phyloP scores from a whole-genome alignment of 176 grass and related monocot genomes.

The Canna indica region DNA sequence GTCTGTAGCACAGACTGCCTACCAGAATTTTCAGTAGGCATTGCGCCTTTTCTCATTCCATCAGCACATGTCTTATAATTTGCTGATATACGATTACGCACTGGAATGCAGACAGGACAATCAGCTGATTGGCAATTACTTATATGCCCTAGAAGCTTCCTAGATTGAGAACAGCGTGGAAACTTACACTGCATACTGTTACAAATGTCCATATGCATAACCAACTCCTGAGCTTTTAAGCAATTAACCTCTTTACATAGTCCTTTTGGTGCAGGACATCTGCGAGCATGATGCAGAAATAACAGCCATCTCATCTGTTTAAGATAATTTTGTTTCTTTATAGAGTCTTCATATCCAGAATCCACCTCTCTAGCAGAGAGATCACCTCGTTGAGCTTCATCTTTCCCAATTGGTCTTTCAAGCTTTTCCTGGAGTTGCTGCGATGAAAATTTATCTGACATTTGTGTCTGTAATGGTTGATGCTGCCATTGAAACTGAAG shows the following conservation, averaged over 20 bases:
- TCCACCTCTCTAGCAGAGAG: background rate
- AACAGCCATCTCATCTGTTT: conserved; percentile 78
- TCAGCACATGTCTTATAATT: conserved; percentile 36
- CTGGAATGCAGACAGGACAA: conserved; percentile 78
- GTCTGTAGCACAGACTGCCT: background rate
- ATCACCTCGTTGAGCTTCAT: conserved; percentile 32
- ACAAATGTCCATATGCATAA: conserved; percentile 67
- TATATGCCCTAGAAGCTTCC: conserved; percentile 54
- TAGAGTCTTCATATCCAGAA: conserved; percentile 36
- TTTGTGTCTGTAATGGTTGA: conserved; percentile 30
- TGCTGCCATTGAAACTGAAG: conserved; percentile 36
- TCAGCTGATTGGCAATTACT: conserved; percentile 47
- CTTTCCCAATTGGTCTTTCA: conserved; percentile 40
- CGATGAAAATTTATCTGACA: conserved; percentile 39
- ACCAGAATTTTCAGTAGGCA: background rate
- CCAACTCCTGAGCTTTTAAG: conserved; percentile 59
- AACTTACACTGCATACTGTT: conserved; percentile 49
- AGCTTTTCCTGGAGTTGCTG: conserved; percentile 57
- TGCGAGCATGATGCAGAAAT: conserved; percentile 73
- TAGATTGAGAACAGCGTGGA: conserved; percentile 52
- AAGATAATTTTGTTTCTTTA: conserved; percentile 42
- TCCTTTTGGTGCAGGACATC: conserved; percentile 62
- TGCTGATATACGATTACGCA: conserved; percentile 41
- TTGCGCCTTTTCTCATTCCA: background rate
- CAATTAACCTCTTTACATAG: conserved; percentile 69